Conservation (phyloP, 805 yeast genomes). For the Starmerella etchellsii region DNA sequence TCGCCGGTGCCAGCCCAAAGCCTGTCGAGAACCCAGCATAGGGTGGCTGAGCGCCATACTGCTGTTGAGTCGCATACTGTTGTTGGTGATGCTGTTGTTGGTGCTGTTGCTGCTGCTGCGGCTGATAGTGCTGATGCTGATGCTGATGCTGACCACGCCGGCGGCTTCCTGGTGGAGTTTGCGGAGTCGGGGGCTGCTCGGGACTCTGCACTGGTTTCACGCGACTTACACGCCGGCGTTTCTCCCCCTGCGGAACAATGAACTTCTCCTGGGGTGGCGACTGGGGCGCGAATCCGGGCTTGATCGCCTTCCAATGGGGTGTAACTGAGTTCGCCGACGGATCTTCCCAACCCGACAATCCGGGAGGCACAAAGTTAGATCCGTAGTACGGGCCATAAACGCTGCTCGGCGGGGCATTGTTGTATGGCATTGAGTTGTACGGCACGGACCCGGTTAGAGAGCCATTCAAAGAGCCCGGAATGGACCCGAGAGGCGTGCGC, state of each 20-base stretch:
- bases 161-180: slow-evolving; percentile 1
- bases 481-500: neutral
- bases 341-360: no score
- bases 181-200: slow-evolving; percentile 9
- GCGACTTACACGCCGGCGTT: slow-evolving; percentile 10
- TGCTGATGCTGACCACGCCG: slow-evolving; percentile 7
- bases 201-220: slow-evolving; percentile 6
- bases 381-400: neutral
- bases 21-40: neutral
- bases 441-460: neutral
- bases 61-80: neutral
- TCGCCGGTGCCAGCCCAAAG: neutral
- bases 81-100: neutral
- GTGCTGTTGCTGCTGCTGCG: slow-evolving; percentile 6
- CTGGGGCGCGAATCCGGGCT: slow-evolving; percentile 9
- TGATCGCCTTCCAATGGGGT: slow-evolving; percentile 1
- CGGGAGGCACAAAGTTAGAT: no score
- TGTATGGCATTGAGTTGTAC: neutral
- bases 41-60: no score
- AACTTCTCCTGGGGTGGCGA: slow-evolving; percentile 15
- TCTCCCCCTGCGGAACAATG: slow-evolving; percentile 8
- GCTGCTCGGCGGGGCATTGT: neutral
- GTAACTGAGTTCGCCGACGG: neutral
- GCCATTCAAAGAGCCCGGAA: neutral
- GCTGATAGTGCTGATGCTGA: slow-evolving; percentile 7